Evolutionary conservation across 352 stramenopile genomes (phyloP).

Genomic region (Saprolegnia parasitica): DNA sequence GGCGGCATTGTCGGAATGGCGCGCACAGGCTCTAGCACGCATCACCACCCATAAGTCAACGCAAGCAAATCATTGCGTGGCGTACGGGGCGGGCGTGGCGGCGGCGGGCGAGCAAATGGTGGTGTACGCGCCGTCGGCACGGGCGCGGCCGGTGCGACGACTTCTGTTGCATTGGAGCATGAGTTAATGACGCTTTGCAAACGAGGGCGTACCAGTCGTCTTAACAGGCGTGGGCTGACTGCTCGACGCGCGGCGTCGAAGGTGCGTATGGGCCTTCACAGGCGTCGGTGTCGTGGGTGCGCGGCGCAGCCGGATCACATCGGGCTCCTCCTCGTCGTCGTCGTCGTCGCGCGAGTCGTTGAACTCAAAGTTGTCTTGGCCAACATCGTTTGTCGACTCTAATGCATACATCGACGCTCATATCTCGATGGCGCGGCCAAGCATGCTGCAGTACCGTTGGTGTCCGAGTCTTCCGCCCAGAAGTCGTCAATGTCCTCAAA

Average conservation of each 20-base stretch:
- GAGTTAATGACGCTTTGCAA: background rate
- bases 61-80: background rate
- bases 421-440: background rate
- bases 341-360: conserved; percentile 28
- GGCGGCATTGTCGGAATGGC: background rate
- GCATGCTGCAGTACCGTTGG: conserved; percentile 10
- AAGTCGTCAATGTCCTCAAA: conserved; percentile 88
- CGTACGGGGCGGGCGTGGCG: background rate
- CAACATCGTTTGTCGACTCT: background rate
- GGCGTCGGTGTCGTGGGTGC: background rate
- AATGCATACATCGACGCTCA: background rate
- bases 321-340: conserved; percentile 29
- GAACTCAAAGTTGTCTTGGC: background rate
- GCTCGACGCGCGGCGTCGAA: conserved; percentile 9
- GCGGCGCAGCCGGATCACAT: background rate
- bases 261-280: conserved; percentile 18
- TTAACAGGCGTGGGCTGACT: background rate
- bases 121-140: background rate
- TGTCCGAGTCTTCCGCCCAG: conserved; percentile 56
- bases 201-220: background rate
- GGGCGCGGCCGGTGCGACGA: no score
- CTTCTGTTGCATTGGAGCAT: background rate
- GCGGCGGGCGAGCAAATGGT: background rate
- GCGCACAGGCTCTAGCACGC: background rate
- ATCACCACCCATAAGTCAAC: background rate